phyloP scores from a whole-genome alignment of 163 green algal species.

The Botryococcus braunii region DNA sequence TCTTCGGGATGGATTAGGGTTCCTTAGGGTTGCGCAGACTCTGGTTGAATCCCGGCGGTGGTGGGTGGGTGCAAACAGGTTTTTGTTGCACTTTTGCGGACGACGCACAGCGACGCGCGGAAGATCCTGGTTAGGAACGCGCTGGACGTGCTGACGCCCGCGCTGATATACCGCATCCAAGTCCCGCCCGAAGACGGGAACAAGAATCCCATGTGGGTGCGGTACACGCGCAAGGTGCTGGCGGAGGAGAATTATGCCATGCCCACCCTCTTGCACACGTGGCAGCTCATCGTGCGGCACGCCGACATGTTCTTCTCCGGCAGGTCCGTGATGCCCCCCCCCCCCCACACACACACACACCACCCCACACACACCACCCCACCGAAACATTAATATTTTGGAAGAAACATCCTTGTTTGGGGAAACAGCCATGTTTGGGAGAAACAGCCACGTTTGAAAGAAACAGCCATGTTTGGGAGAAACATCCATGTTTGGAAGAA shows the following conservation, averaged over 20 bases:
- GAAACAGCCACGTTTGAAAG: too few relatives aligned
- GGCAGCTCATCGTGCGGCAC: slow-evolving; percentile 79
- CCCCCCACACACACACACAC: too few relatives aligned
- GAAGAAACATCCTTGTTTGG: too few relatives aligned
- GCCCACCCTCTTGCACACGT: slow-evolving; percentile 64
- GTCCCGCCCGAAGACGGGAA: slow-evolving; percentile 14
- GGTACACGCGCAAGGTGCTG: slow-evolving; percentile 62
- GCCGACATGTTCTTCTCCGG: slow-evolving; percentile 71
- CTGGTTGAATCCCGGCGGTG: too few relatives aligned
- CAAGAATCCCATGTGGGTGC: slow-evolving; percentile 41
- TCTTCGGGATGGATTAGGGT: too few relatives aligned
- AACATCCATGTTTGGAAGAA: too few relatives aligned
- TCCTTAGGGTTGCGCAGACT: too few relatives aligned
- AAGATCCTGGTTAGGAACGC: slow-evolving; percentile 55
- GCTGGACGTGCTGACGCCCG: slow-evolving; percentile 72
- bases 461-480: too few relatives aligned
- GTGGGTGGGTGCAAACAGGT: too few relatives aligned
- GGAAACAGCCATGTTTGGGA: too few relatives aligned
- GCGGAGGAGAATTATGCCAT: slow-evolving; percentile 70
- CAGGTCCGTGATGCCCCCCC: slow-evolving; percentile 15
- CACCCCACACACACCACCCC: too few relatives aligned
- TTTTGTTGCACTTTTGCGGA: slow-evolving; percentile 66
- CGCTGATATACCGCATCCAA: slow-evolving; percentile 49
- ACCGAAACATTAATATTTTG: too few relatives aligned
- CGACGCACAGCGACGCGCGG: slow-evolving; percentile 57